Conservation (phyloP, 805 yeast genomes). For the Saccharomycopsis babjevae region DNA sequence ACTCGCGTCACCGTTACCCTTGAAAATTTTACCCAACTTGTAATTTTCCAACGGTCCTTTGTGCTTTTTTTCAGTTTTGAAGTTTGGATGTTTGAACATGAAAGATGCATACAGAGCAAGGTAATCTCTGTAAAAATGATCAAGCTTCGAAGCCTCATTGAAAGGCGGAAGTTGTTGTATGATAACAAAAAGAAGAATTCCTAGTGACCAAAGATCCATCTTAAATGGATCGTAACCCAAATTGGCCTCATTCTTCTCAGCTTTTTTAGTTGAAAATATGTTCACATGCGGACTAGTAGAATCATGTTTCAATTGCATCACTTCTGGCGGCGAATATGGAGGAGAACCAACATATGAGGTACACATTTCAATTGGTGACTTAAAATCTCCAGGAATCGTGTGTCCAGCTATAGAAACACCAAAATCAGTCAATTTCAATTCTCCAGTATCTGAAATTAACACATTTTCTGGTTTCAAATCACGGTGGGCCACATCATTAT, state of each 20-base stretch:
- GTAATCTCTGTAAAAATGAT: slow-evolving; percentile 48
- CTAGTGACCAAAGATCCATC: slow-evolving; percentile 68
- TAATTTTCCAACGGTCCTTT: slow-evolving; percentile 66
- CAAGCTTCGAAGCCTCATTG: slow-evolving; percentile 34
- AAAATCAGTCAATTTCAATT: slow-evolving; percentile 83
- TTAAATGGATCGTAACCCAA: slow-evolving; percentile 50
- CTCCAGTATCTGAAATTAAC: slow-evolving; percentile 47
- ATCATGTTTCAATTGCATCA: slow-evolving; percentile 29
- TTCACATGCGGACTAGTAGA: neutral
- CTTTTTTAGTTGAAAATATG: slow-evolving; percentile 23
- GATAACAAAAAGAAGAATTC: slow-evolving; percentile 54
- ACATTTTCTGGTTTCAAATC: slow-evolving; percentile 94
- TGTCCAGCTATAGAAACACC: slow-evolving; percentile 82
- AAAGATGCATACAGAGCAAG: slow-evolving; percentile 35
- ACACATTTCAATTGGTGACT: slow-evolving; percentile 28
- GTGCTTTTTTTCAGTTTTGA: slow-evolving; percentile 36
- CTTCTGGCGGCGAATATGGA: slow-evolving; percentile 75
- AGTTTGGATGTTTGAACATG: slow-evolving; percentile 34
- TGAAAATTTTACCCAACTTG: slow-evolving; percentile 54
- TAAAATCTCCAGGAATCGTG: slow-evolving; percentile 39
- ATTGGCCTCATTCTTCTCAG: slow-evolving; percentile 26
- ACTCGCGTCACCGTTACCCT: slow-evolving; percentile 45
- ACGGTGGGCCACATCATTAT: slow-evolving; percentile 74
- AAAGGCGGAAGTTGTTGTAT: slow-evolving; percentile 54
- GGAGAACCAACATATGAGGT: slow-evolving; percentile 64